phyloP scores from a whole-genome alignment of 2,329 filamentous ascomycete genomes.

The Clonostachys rhizophaga region DNA sequence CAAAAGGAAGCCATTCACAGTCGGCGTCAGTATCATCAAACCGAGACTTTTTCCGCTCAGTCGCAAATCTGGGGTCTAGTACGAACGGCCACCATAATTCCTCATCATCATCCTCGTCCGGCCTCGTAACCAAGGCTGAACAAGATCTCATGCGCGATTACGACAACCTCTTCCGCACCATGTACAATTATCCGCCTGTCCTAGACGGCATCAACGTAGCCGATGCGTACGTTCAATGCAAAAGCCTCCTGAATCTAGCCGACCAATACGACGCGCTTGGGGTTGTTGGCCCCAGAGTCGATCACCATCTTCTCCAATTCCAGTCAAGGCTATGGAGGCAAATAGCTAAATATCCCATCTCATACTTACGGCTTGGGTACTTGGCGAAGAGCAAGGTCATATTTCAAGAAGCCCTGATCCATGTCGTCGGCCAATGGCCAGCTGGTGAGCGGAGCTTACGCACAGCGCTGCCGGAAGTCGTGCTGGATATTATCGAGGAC shows the following conservation, averaged over 20 bases:
- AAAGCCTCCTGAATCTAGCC: conserved; percentile 80
- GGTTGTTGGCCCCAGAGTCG: conserved; percentile 83
- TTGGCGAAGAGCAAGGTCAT: conserved; percentile 79
- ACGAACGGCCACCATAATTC: conserved; percentile 12
- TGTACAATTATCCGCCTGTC: conserved; percentile 86
- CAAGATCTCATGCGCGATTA: conserved; percentile 85
- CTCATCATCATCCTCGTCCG: conserved; percentile 33
- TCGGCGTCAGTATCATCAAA: conserved; percentile 34
- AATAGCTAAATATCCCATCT: conserved; percentile 92
- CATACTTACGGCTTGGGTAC: conserved; percentile 85
- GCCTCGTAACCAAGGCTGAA: conserved; percentile 51
- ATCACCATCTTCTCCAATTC: conserved; percentile 91
- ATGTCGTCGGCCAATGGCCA: conserved; percentile 94
- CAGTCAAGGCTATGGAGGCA: conserved; percentile 90
- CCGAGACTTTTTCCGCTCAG: conserved; percentile 75
- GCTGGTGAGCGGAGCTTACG: conserved; percentile 73
- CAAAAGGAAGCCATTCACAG: conserved; percentile 39
- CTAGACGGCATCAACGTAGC: conserved; percentile 87
- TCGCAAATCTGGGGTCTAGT: conserved; percentile 67
- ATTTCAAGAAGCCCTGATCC: conserved; percentile 82
- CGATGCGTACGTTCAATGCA: conserved; percentile 90
- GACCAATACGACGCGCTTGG: conserved; percentile 90
- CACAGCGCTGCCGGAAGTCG: conserved; percentile 64
- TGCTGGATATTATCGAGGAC: conserved; percentile 88
- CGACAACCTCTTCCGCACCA: conserved; percentile 91